Percentiles rank a stretch among this genome's conserved stretches.
Conservation (phyloP, 1,284 basidiomycete species). For the Marasmius tenuissimus region DNA sequence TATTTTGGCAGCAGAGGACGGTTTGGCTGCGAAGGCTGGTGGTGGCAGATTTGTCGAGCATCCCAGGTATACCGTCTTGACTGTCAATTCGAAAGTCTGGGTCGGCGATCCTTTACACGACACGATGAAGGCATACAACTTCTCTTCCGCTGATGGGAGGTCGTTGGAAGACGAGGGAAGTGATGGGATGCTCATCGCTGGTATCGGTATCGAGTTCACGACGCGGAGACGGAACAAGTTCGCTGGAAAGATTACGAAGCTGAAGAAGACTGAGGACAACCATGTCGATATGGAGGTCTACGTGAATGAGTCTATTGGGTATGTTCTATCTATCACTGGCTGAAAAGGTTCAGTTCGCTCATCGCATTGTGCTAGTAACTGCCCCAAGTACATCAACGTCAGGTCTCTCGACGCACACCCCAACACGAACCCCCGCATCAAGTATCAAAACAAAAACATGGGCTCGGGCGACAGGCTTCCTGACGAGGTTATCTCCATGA, state of each 20-base stretch:
- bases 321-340: background rate
- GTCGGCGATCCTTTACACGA: constrained; percentile 54
- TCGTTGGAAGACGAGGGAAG: constrained; percentile 11
- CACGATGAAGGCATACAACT: constrained; percentile 26
- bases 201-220: constrained; percentile 60
- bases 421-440: constrained; percentile 36
- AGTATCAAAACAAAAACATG: constrained; percentile 33
- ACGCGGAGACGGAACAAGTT: constrained; percentile 64
- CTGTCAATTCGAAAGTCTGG: constrained; percentile 46
- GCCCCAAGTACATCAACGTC: constrained; percentile 66
- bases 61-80: constrained; percentile 38
- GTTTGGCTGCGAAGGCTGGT: constrained; percentile 19
- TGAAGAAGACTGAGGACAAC: constrained; percentile 25
- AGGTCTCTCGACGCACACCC: constrained; percentile 46
- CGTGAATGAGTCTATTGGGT: constrained; percentile 64
- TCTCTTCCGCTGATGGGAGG: background rate
- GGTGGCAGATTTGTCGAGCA: constrained; percentile 42
- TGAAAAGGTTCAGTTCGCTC: background rate
- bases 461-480: constrained; percentile 43
- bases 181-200: constrained; percentile 43
- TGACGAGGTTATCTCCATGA: constrained; percentile 45
- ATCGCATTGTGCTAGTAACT: constrained; percentile 43
- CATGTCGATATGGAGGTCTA: constrained; percentile 31
- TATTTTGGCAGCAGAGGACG: constrained; percentile 38
- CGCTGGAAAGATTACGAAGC: constrained; percentile 44